phyloP scores from a whole-genome alignment of 768 basidiomycete genomes.

The Agaricus bisporus region DNA sequence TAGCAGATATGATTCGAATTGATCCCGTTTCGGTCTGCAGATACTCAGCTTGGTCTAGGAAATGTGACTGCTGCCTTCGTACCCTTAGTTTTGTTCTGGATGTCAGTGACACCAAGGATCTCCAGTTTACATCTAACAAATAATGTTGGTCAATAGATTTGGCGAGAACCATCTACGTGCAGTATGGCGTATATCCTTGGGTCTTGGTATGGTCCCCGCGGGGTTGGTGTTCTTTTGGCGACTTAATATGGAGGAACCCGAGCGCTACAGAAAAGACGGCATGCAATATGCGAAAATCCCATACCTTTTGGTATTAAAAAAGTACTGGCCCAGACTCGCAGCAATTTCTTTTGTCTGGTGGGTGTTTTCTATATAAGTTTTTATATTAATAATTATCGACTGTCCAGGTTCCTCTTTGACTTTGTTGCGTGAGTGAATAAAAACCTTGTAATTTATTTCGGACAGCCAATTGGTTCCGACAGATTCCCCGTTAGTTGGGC shows the following conservation, averaged over 20 bases:
- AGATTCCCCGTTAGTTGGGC: constrained; percentile 56
- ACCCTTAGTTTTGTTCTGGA: constrained; percentile 85
- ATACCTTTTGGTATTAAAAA: constrained; percentile 66
- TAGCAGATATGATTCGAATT: neutral
- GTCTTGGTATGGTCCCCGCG: constrained; percentile 79
- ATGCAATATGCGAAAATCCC: constrained; percentile 75
- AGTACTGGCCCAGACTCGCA: constrained; percentile 71
- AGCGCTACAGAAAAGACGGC: constrained; percentile 64
- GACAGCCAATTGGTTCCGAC: neutral
- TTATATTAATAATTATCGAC: neutral
- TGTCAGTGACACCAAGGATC: constrained; percentile 38
- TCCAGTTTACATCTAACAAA: neutral
- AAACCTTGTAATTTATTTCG: neutral
- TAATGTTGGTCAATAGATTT: constrained; percentile 37
- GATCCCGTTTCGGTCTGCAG: constrained; percentile 26
- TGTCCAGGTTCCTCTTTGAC: constrained; percentile 68
- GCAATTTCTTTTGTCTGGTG: constrained; percentile 78
- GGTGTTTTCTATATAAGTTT: constrained; percentile 10
- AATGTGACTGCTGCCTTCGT: constrained; percentile 78
- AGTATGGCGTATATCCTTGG: constrained; percentile 84
- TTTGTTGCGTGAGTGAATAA: constrained; percentile 59
- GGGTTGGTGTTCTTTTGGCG: constrained; percentile 80
- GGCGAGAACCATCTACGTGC: constrained; percentile 75
- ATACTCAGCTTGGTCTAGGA: constrained; percentile 80
- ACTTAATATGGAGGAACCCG: constrained; percentile 75